Evolutionary conservation across 805 yeast species (phyloP).

Genomic region (Ogataea naganishii): DNA sequence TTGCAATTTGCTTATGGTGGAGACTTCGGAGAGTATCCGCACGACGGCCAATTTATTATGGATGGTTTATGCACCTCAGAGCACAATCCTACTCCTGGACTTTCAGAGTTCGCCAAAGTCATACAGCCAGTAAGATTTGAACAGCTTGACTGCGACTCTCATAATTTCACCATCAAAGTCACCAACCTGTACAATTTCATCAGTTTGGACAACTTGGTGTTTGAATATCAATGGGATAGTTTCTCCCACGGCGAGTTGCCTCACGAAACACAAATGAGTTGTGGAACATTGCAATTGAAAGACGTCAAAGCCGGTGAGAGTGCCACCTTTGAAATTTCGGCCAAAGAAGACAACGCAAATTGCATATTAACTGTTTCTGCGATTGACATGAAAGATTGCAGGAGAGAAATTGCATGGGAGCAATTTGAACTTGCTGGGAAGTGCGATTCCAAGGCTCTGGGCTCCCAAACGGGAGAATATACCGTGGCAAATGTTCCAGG

Average conservation of each 20-base stretch:
- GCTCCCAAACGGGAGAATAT: not conserved
- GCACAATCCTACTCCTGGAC: slow-evolving; percentile 27
- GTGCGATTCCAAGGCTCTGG: not conserved
- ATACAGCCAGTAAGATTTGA: slow-evolving; percentile 20
- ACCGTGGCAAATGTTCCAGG: too few species aligned
- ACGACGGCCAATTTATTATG: slow-evolving; percentile 29
- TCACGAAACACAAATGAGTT: not conserved
- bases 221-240: slow-evolving; percentile 2
- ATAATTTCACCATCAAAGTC: slow-evolving; percentile 5
- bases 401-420: slow-evolving; percentile 19
- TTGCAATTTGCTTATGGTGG: slow-evolving; percentile 25
- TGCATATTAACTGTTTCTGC: slow-evolving; percentile 10
- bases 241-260: not conserved
- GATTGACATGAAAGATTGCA: slow-evolving; percentile 5
- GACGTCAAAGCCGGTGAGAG: too few species aligned
- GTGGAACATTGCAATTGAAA: not conserved
- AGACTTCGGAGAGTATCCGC: slow-evolving; percentile 26
- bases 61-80: slow-evolving; percentile 25
- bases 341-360: too few species aligned
- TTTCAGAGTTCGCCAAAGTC: slow-evolving; percentile 24
- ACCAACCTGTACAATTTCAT: slow-evolving; percentile 15
- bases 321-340: too few species aligned
- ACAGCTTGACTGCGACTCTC: not conserved
- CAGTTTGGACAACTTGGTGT: slow-evolving; percentile 8
- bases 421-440: slow-evolving; percentile 7